Evolutionary conservation across 768 basidiomycete genomes (phyloP), one percentile per base, ranked within the genome.

Genomic region (Dendrothele bispora): DNA sequence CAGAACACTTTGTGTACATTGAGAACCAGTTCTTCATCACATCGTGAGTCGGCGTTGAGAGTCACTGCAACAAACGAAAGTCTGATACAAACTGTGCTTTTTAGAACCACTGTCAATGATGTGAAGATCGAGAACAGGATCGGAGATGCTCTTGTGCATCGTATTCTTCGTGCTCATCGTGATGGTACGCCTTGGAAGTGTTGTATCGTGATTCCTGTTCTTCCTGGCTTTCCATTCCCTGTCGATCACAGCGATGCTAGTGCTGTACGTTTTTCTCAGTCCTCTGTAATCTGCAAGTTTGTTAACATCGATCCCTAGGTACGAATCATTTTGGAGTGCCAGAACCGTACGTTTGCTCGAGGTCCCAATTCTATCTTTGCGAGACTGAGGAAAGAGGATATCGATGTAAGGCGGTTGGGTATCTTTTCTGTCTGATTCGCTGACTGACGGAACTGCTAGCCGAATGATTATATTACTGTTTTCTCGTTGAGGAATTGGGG

Each of bases 1-100:
- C 93, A 21, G 93, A 98, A 56, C 93, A 97, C 61, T 99, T 98
- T 61, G 90, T 99, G 27, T 99, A 99, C 69, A 97, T 99, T 53
- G 95, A 98, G 63, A 93, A 94, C 55, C 91, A 93, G 61, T 93
- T 92, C 60, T 92, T 93, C 65, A 89, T 93, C 53, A 85, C 88
- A 1, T 91, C 88, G 90, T 91, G 64, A 62, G 88, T 41, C 34
- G 5, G 20, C 10, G 35, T 22, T 44, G 18, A 7, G 17, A 25
- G 15, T 36, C 1, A 22, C 29, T 2, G 11, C 12, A 6, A 5
- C 5, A n/a, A 1, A 7, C 21, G 28, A 18, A 26, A 15, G 8
- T n/a, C 22, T n/a, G n/a, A n/a, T n/a, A 4, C 11, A 14, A 15
- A 27, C 42, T 37, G 42, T 40, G 25, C 44, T 21, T 49, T 39